Evolutionary conservation across 1,284 basidiomycete genomes (phyloP).

Genomic region (Ustilago crameri): DNA sequence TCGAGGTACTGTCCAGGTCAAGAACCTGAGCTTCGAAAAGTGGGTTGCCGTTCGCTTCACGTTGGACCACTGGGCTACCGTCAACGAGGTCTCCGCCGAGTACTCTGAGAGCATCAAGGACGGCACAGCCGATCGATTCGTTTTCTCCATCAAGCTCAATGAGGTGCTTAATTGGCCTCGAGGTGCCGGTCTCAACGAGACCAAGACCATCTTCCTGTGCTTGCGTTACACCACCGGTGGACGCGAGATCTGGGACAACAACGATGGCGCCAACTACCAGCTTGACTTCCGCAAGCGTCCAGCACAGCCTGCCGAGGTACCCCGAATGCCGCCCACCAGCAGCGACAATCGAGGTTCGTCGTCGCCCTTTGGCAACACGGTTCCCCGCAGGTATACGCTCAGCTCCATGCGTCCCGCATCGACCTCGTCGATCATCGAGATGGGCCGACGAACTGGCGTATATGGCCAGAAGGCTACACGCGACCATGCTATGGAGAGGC

Average conservation of each 20-base stretch:
- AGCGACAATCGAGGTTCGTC: conserved; percentile 17
- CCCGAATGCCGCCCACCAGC: conserved; percentile 28
- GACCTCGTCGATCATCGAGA: conserved; percentile 51
- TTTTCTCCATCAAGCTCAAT: conserved; percentile 72
- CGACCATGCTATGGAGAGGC: conserved; percentile 68
- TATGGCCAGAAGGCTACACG: conserved; percentile 64
- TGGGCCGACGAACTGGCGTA: conserved; percentile 55
- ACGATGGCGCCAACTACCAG: conserved; percentile 81
- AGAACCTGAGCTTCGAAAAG: conserved; percentile 88
- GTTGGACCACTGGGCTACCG: conserved; percentile 93
- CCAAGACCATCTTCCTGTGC: conserved; percentile 85
- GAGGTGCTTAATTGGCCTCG: conserved; percentile 69
- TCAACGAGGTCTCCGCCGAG: conserved; percentile 86
- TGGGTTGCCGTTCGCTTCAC: conserved; percentile 90
- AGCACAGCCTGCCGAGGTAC: conserved; percentile 24
- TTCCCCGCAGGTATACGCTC: conserved; percentile 46
- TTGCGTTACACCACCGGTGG: conserved; percentile 81
- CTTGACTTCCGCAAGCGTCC: conserved; percentile 71
- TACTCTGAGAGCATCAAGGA: conserved; percentile 76
- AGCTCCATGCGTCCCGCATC: conserved; percentile 31
- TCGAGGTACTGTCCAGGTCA: conserved; percentile 80
- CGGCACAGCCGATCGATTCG: conserved; percentile 74
- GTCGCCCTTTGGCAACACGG: conserved; percentile 29
- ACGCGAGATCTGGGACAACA: conserved; percentile 91
- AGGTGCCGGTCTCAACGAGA: conserved; percentile 75